Base-by-base conservation (phyloP, 345 rosid genomes). In the Excoecaria agallocha region DNA sequence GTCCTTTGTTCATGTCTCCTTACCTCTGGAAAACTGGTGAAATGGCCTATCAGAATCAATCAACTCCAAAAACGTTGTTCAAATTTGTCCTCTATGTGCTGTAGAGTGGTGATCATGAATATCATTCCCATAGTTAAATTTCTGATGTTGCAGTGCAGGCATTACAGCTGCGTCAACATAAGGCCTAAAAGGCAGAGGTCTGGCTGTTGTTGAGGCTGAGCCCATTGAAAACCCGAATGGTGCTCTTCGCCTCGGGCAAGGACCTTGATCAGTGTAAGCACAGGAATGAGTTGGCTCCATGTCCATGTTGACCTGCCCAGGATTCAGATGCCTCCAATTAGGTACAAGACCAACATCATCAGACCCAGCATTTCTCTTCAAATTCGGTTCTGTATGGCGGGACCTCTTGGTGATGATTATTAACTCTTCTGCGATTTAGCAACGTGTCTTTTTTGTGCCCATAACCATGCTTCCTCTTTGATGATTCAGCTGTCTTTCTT, bases 151-250 rank as follows among this genome's bases (percentile, higher is more conserved):
- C 22, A 74, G 71, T 69, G 74, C 66, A 37, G 80, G 78, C 77
- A 79, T 69, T 52, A 54, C 22, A 7, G 45, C 43, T 24, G 73
- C 50, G 62, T 37, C 65, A 62, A 64, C 57, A 70, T 22, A 68
- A 50, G 71, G 73, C 61, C 81, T 75, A 10, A 69, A 79, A 69
- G 58, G 75, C 35, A 80, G 74, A 35, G 71, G 76, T 80, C 83
- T 79, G 70, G 49, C 77, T 79, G 56, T 65, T 54, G 70, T 76
- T 69, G 84, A 83, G 59, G 79, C 48, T 67, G 78, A 68, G 75
- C 69, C 79, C 76, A 45, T 39, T 11, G 70, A 10, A 10, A 62
- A 61, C n/a, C 39, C 51, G 65, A 70, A 69, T 43, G 77, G 78
- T 75, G 66, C 82, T 61, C 16, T 66, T 61, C 64, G 80, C 67